A percentile compares a stretch with the other conserved stretches of the same genome.
Conservation (phyloP, 805 yeast genomes). For the Candida awuae region DNA sequence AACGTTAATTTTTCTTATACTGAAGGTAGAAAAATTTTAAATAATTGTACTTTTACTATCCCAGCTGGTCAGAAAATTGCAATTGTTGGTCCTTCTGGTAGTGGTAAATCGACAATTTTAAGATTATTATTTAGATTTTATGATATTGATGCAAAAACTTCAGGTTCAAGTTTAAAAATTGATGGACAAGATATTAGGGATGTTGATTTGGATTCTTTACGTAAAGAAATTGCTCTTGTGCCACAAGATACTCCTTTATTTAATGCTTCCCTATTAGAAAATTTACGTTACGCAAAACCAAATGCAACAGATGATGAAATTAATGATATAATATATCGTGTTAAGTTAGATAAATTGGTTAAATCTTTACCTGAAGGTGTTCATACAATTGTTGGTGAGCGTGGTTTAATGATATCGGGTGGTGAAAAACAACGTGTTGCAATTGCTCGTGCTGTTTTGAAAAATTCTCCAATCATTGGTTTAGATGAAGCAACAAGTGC, state of each 20-base stretch:
- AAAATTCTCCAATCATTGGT: slow-evolving; percentile 81
- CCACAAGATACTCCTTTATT: slow-evolving; percentile 97
- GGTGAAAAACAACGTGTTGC: slow-evolving; percentile 97
- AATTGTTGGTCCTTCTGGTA: slow-evolving; percentile 93
- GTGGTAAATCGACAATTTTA: slow-evolving; percentile 88
- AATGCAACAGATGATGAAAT: slow-evolving; percentile 70
- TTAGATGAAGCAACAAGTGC: slow-evolving; percentile 98
- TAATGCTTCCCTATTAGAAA: slow-evolving; percentile 83
- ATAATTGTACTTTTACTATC: slow-evolving; percentile 72
- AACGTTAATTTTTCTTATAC: slow-evolving; percentile 91
- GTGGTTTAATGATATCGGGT: slow-evolving; percentile 99
- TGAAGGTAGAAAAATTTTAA: slow-evolving; percentile 77
- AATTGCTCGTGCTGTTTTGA: slow-evolving; percentile 81
- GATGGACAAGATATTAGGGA: slow-evolving; percentile 84
- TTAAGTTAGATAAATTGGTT: slow-evolving; percentile 59
- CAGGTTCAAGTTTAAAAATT: slow-evolving; percentile 51
- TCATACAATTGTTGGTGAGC: slow-evolving; percentile 85
- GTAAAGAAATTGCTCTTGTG: slow-evolving; percentile 78
- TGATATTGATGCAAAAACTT: slow-evolving; percentile 41
- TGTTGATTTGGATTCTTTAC: slow-evolving; percentile 65
- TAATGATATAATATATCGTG: slow-evolving; percentile 50
- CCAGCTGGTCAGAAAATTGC: slow-evolving; percentile 92
- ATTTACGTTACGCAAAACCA: slow-evolving; percentile 78
- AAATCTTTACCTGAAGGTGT: slow-evolving; percentile 73
- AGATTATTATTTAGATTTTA: slow-evolving; percentile 82